Conservation (phyloP, 1,139 yeast genomes). For the Hemisphaericaspora subhashii region DNA sequence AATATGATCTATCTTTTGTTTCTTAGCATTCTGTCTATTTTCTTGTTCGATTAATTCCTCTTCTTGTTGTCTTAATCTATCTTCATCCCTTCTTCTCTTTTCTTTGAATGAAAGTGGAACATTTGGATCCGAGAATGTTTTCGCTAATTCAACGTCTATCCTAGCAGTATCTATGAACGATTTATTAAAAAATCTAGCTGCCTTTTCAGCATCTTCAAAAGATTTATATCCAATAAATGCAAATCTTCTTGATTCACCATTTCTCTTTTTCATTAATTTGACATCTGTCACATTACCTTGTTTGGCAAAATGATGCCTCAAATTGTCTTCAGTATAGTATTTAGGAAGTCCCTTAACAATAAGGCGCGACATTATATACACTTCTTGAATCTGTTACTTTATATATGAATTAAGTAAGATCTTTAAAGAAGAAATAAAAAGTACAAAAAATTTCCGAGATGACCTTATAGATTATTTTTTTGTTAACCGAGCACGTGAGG, state of each 20-base stretch:
- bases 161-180: slow-evolving; percentile 83
- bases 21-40: slow-evolving; percentile 26
- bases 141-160: slow-evolving; percentile 78
- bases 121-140: slow-evolving; percentile 76
- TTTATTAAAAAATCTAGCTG: slow-evolving; percentile 72
- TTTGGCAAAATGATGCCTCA: slow-evolving; percentile 65
- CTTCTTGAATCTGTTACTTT: no score
- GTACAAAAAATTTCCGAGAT: slow-evolving; percentile 5
- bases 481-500: no score
- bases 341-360: slow-evolving; percentile 93
- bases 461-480: slow-evolving; percentile 1
- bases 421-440: no score
- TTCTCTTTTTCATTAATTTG: slow-evolving; percentile 72
- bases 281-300: slow-evolving; percentile 81
- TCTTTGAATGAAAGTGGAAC: slow-evolving; percentile 77
- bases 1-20: slow-evolving; percentile 22
- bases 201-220: slow-evolving; percentile 70
- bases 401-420: no score
- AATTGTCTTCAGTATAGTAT: slow-evolving; percentile 73
- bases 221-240: slow-evolving; percentile 88
- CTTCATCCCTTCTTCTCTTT: slow-evolving; percentile 55
- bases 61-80: slow-evolving; percentile 55
- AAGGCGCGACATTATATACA: slow-evolving; percentile 87
- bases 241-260: slow-evolving; percentile 88
- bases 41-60: slow-evolving; percentile 49